phyloP scores from a whole-genome alignment of 2,329 filamentous ascomycete species.

The Ascochyta fabae region DNA sequence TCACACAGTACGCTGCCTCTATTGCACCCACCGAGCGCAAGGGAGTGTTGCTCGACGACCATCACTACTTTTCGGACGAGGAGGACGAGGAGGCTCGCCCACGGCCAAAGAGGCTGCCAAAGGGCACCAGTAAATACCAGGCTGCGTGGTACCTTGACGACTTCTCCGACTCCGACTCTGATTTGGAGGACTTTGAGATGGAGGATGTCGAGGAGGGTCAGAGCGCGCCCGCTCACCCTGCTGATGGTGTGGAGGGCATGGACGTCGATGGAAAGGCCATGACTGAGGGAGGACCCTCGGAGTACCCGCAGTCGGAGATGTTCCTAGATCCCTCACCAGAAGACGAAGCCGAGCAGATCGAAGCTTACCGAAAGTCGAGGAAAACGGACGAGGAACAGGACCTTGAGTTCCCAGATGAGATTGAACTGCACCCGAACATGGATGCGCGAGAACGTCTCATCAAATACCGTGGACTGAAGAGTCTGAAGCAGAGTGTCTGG shows the following conservation, averaged over 20 bases:
- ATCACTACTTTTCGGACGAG: conserved; percentile 97
- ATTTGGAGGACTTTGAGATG: conserved; percentile 68
- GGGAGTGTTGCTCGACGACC: conserved; percentile 91
- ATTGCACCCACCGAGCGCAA: conserved; percentile 64
- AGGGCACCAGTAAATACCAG: conserved; percentile 93
- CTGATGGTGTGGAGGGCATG: conserved; percentile 79
- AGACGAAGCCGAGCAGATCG: conserved; percentile 82
- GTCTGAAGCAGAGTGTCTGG: conserved; percentile 85
- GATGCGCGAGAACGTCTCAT: conserved; percentile 83
- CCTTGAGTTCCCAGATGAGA: conserved; percentile 94
- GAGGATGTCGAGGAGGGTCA: conserved; percentile 66
- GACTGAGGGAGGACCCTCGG: conserved; percentile 82
- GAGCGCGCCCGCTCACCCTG: conserved; percentile 66
- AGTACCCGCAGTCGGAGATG: conserved; percentile 93
- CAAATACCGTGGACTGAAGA: conserved; percentile 91
- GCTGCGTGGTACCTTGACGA: conserved; percentile 90
- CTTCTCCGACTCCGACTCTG: conserved; percentile 83
- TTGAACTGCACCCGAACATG: conserved; percentile 89
- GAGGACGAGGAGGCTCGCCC: conserved; percentile 66
- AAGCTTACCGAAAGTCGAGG: conserved; percentile 79
- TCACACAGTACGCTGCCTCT: conserved; percentile 57
- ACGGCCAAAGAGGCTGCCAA: conserved; percentile 77
- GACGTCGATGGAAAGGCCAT: conserved; percentile 59
- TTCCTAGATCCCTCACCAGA: conserved; percentile 81
- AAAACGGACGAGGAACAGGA: conserved; percentile 86